Percentiles rank a stretch among this genome's conserved stretches.
Evolutionary conservation across 371 early-diverging fungal species (phyloP).

Genomic region (Smittium mucronatum): DNA sequence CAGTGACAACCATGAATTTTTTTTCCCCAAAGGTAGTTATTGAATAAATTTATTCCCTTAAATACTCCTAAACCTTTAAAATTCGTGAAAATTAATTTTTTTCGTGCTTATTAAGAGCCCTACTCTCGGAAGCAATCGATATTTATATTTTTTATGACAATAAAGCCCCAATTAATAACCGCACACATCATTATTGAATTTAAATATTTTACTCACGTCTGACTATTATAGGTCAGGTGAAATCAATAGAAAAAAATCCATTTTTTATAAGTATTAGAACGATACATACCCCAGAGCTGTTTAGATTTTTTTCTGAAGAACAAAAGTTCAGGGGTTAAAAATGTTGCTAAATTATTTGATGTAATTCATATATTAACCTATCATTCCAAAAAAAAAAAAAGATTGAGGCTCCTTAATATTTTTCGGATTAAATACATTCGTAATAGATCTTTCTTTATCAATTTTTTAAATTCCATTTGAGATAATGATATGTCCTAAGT

Average conservation of each 20-base stretch:
- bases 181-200: background rate
- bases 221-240: background rate
- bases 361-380: background rate
- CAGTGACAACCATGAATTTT: background rate
- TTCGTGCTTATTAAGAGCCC: background rate
- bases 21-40: background rate
- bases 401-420: background rate
- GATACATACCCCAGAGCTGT: background rate
- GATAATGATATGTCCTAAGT: conserved; percentile 2
- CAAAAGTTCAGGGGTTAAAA: background rate
- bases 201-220: background rate
- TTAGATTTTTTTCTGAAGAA: background rate
- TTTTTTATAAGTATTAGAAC: background rate
- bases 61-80: background rate
- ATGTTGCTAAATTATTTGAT: background rate
- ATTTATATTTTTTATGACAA: background rate
- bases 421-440: conserved; percentile 13
- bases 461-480: conserved; percentile 12
- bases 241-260: background rate
- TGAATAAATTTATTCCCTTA: background rate
- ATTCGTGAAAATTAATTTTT: background rate
- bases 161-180: background rate
- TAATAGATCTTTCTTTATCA: conserved; percentile 14
- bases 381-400: background rate
- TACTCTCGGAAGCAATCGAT: background rate